Base-by-base conservation (phyloP, 2,329 filamentous ascomycete species). In the Penicillium sp. region DNA sequence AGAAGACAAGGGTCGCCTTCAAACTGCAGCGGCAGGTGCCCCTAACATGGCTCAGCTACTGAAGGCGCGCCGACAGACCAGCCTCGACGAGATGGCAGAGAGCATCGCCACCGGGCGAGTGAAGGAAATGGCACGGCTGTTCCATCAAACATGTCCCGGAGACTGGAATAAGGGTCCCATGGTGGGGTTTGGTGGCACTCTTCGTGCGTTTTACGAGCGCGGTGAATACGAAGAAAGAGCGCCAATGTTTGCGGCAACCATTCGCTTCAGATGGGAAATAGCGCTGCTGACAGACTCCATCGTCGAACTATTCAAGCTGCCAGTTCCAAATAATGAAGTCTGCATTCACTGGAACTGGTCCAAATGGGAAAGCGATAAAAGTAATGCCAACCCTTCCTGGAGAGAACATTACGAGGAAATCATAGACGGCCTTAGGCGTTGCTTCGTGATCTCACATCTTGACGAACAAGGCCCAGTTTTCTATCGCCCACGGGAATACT, bases 281-380 rank as follows among this genome's bases (percentile, higher is more conserved):
- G 45, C 36, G 16, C 41, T 48, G 18, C 40, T 50, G 6, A 38
- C 49, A 28, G 49, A 51, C 38, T 45, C n/a, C 18, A 23, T 51
- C 14, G 26, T 45, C 4, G 39, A 27, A 26, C 28, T 20, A 18
- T 45, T 42, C 36, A 28, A 16, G 13, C 42, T 51, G 31, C 46
- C 49, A 10, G 28, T 36, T n/a, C 46, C 42, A 6, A 37, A 31
- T 6, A 29, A 42, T 9, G 23, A 49, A 28, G 49, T 40, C 4
- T 51, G 49, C 11, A 48, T 51, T 31, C 34, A 44, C 29, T 51
- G 49, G 49, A 6, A 49, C 24, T 11, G 11, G 9, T 1, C 34
- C 18, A 22, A 9, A 9, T 47, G 40, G 48, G 13, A 18, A 16
- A n/a, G 18, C 24, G 6, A 13, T 11, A 29, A 34, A 4, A 11